A percentile compares a stretch with the other conserved stretches of the same genome.
Conservation (phyloP, 345 rosid genomes). For the Balakata baccata region DNA sequence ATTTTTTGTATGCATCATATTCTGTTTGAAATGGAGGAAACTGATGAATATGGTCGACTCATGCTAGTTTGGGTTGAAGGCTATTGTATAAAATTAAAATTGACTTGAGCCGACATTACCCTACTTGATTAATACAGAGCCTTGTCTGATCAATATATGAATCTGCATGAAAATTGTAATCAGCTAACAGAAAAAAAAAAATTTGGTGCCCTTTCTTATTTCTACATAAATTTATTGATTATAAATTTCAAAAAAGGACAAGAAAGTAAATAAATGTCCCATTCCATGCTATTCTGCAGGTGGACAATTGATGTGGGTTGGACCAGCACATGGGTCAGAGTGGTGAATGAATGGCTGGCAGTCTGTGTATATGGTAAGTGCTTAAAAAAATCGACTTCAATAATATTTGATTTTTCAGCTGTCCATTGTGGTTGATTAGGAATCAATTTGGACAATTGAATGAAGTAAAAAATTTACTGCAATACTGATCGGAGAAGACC, state of each 20-base stretch:
- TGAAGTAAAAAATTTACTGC: background rate
- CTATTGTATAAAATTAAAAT: background rate
- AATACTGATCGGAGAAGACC: background rate
- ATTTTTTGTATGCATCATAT: background rate
- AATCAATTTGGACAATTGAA: background rate
- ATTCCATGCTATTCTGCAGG: slow-evolving; percentile 35
- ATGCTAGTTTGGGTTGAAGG: background rate
- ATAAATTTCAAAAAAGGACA: background rate
- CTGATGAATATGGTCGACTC: background rate
- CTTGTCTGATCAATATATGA: too few species aligned
- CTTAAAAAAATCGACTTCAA: background rate
- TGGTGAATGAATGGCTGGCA: slow-evolving; percentile 92
- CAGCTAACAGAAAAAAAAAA: too few species aligned
- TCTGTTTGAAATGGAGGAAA: background rate
- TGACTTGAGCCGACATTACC: background rate
- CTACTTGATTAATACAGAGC: too few species aligned
- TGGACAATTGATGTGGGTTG: slow-evolving; percentile 99
- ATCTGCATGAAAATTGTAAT: too few species aligned
- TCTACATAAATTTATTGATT: background rate
- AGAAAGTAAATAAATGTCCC: too few species aligned
- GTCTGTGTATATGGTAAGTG: slow-evolving; percentile 87
- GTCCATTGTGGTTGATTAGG: background rate
- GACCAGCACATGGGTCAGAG: slow-evolving; percentile 97
- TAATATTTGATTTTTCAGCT: background rate
- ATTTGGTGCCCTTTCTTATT: background rate